Evolutionary conservation across 1,139 yeast species (phyloP).

Genomic region (Pichia kudriavzevii): DNA sequence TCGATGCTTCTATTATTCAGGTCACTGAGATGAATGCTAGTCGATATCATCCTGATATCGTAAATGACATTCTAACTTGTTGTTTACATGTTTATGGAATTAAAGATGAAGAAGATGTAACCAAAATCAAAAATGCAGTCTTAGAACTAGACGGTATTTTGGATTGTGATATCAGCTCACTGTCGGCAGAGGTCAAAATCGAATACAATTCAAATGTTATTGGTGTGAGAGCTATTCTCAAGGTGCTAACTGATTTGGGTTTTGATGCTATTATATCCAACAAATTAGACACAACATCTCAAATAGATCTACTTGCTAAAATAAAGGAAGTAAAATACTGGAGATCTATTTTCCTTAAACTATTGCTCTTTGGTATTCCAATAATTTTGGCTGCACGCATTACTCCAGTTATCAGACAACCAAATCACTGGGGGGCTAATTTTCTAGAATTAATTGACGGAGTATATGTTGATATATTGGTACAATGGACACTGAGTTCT

Average conservation of each 20-base stretch:
- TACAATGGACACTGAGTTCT: slow-evolving; percentile 56
- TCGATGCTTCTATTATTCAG: slow-evolving; percentile 34
- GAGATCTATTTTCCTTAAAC: slow-evolving; percentile 46
- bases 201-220: slow-evolving; percentile 36
- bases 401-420: slow-evolving; percentile 28
- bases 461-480: slow-evolving; percentile 47
- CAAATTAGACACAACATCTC: slow-evolving; percentile 47
- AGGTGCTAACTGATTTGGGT: slow-evolving; percentile 40
- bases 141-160: slow-evolving; percentile 38
- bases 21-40: slow-evolving; percentile 33
- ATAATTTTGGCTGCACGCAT: slow-evolving; percentile 52
- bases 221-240: slow-evolving; percentile 55
- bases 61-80: slow-evolving; percentile 12
- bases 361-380: slow-evolving; percentile 56
- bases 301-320: slow-evolving; percentile 60
- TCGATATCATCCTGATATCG: slow-evolving; percentile 8
- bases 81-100: slow-evolving; percentile 45
- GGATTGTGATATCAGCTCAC: slow-evolving; percentile 33
- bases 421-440: slow-evolving; percentile 7
- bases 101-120: slow-evolving; percentile 55
- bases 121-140: slow-evolving; percentile 41
- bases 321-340: slow-evolving; percentile 68
- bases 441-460: slow-evolving; percentile 32
- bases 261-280: slow-evolving; percentile 37
- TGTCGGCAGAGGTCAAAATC: slow-evolving; percentile 38